phyloP scores from a whole-genome alignment of 345 rosid genomes.

The Eucalyptus tenuipes region DNA sequence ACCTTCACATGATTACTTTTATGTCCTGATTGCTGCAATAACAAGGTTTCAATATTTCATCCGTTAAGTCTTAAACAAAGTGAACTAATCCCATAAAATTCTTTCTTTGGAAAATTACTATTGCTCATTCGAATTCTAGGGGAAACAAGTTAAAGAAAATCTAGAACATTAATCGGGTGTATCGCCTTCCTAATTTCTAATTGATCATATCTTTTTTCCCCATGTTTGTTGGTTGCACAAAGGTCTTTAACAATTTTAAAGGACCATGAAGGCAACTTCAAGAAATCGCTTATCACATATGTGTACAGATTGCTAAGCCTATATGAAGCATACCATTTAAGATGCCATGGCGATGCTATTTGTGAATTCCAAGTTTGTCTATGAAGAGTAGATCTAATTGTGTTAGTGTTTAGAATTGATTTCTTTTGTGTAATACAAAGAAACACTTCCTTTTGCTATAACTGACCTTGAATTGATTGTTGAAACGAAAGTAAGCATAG shows the following conservation, averaged over 20 bases:
- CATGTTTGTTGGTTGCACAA: neutral
- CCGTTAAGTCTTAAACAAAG: neutral
- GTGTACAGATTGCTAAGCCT: neutral
- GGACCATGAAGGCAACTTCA: neutral
- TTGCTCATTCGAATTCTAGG: neutral
- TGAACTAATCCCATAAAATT: neutral
- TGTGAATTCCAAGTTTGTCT: neutral
- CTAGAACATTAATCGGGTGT: neutral
- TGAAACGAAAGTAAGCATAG: neutral
- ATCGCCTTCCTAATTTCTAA: neutral
- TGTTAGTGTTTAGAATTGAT: too few species aligned
- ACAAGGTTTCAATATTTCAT: neutral
- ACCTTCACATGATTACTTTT: neutral
- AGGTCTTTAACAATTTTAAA: neutral
- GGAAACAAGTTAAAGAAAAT: neutral
- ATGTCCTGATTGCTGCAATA: neutral
- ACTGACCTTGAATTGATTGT: neutral
- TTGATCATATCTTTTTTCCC: neutral
- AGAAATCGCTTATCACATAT: neutral
- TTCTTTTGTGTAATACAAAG: neutral
- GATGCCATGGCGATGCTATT: neutral
- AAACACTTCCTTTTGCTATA: neutral
- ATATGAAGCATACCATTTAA: constrained; percentile 1
- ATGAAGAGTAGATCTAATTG: too few species aligned
- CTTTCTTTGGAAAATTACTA: neutral